Evolutionary conservation across 1,139 yeast species (phyloP).

Genomic region (Ogataea hybrid): DNA sequence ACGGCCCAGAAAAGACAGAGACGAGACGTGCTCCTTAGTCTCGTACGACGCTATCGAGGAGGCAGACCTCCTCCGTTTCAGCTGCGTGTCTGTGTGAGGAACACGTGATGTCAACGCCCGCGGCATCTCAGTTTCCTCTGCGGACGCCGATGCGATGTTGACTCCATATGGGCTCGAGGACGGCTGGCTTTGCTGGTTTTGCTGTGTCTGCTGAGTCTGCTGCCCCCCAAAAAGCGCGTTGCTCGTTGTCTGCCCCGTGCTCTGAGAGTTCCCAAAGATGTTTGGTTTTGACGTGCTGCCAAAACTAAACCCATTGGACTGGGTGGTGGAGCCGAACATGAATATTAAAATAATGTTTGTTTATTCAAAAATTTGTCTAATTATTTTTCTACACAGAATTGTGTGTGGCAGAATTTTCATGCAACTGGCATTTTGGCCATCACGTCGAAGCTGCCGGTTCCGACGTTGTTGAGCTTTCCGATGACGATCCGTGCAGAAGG

Average conservation of each 20-base stretch:
- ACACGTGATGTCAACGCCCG: conserved; percentile 26
- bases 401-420: conserved; percentile 9
- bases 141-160: conserved; percentile 20
- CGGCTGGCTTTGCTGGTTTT: conserved; percentile 5
- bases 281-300: conserved; percentile 13
- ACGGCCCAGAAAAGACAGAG: conserved; percentile 23
- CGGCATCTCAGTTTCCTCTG: conserved; percentile 27
- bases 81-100: conserved; percentile 5
- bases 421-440: conserved; percentile 58
- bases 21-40: conserved; percentile 4
- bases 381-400: conserved; percentile 5
- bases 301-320: conserved; percentile 14
- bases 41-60: conserved; percentile 14
- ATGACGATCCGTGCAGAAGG: conserved; percentile 95
- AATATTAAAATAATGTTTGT: conserved; percentile 1
- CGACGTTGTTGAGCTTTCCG: conserved; percentile 89
- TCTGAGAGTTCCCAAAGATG: conserved; percentile 25
- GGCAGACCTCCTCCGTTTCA: conserved; percentile 27
- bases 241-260: conserved; percentile 26
- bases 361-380: conserved; percentile 9
- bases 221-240: not conserved
- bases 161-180: conserved; percentile 26
- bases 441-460: conserved; percentile 95
- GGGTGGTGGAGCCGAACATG: conserved; percentile 21
- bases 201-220: conserved; percentile 9